Evolutionary conservation across 768 basidiomycete genomes (phyloP).

Genomic region (Fomitopsis pulvina): DNA sequence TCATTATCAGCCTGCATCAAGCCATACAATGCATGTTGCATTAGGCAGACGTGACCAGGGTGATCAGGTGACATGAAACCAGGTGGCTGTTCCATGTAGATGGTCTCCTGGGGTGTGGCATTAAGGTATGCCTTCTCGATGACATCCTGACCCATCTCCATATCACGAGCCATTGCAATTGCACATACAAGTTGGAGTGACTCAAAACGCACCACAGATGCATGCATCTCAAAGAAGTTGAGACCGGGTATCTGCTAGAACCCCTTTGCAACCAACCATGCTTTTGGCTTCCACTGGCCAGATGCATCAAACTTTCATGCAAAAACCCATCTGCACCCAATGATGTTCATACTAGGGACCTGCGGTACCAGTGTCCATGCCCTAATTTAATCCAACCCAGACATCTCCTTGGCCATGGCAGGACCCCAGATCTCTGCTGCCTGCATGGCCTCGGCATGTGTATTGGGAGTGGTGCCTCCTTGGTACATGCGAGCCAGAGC

Average conservation of each 20-base stretch:
- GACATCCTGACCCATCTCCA: too few species aligned
- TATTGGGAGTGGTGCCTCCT: too few species aligned
- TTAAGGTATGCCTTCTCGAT: too few species aligned
- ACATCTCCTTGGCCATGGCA: background rate
- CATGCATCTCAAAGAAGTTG: constrained; percentile 17
- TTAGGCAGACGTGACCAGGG: constrained; percentile 3
- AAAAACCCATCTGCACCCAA: constrained; percentile 1
- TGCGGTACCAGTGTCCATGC: background rate
- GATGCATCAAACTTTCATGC: background rate
- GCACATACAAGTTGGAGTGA: too few species aligned
- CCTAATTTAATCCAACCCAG: background rate
- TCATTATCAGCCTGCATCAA: too few species aligned
- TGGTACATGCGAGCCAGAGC: too few species aligned
- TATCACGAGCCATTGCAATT: too few species aligned
- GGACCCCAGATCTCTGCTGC: background rate
- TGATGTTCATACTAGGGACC: background rate
- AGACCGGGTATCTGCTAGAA: constrained; percentile 23
- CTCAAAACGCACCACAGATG: constrained; percentile 16
- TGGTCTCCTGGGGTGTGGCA: too few species aligned
- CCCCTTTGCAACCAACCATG: constrained; percentile 19
- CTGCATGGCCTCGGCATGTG: background rate
- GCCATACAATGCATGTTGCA: constrained; percentile 4
- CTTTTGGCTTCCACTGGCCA: background rate
- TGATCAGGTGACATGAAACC: background rate
- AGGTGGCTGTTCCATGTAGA: too few species aligned